Base-by-base conservation (phyloP, 2,329 filamentous ascomycete species). In the Pseudocercospora fuligena region DNA sequence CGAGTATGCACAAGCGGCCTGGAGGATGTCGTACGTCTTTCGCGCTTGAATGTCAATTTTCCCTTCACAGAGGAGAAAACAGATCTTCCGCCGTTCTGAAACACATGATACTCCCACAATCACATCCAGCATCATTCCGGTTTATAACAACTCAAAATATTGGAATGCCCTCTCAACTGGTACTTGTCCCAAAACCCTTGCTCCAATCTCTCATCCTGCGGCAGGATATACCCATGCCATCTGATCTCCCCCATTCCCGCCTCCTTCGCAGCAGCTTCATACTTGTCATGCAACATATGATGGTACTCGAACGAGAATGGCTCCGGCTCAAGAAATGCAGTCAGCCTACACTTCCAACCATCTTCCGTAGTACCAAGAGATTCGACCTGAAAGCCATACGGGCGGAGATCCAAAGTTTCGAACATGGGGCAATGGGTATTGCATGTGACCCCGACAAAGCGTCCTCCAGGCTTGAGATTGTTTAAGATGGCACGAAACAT, bases 171-270 rank as follows among this genome's bases (percentile, higher is more conserved):
- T 25, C 68, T 56, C 54, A 63, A 27, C 33, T 65, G 64, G 36
- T 58, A 70, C 21, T 46, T 33, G n/a, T 68, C 68, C 68, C 66
- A 68, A 33, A 57, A 70, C 2, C 63, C 66, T n/a, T 64, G 23
- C 23, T 63, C 60, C 36, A 54, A 58, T 14, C 60, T 49, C 4
- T 63, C 63, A 36, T 66, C 65, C 9, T 64, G 43, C 1, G 68
- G 63, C 47, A 70, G 40, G 2, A 66, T 56, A 58, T 66, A 65
- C 7, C 56, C 27, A 23, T 54, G 60, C 68, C 68, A 70, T 31
- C 25, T 60, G n/a, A 68, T 31, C 23, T 57, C 25, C 1, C 49
- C 53, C 58, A 70, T 29, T 5, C 63, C 68, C 2, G 68, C 66
- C 19, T 68, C 66, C 8, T 21, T 27, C 14, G 66, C 68, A 14